Evolutionary conservation across 345 rosid genomes (phyloP).

Genomic region (Syzygium grande): DNA sequence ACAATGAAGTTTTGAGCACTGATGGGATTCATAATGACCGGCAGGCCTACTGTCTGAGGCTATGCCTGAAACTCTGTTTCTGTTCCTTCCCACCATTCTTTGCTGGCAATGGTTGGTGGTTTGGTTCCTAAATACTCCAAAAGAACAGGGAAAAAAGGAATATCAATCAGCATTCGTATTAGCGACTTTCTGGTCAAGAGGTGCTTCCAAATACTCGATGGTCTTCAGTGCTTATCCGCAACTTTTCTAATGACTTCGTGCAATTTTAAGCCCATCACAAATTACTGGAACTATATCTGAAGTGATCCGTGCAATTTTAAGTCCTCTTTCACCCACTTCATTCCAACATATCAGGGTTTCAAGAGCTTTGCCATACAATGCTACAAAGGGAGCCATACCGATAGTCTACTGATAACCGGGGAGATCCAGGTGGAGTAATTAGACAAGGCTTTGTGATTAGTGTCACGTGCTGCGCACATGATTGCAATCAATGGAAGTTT

Average conservation of each 20-base stretch:
- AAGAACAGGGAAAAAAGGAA: not conserved
- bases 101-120: constrained; percentile 49
- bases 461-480: not conserved
- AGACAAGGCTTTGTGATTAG: not conserved
- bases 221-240: not conserved
- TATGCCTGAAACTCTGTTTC: constrained; percentile 85
- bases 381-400: accelerated
- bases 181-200: not conserved
- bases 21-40: constrained; percentile 86
- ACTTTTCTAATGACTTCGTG: not conserved
- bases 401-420: accelerated
- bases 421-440: not conserved
- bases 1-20: constrained; percentile 1
- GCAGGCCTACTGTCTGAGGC: constrained; percentile 91
- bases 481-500: not conserved
- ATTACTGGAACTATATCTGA: accelerated
- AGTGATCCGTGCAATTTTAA: accelerated
- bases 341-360: not conserved
- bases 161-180: too few species aligned
- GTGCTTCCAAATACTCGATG: not conserved
- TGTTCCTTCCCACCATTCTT: constrained; percentile 72
- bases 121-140: constrained; percentile 34
- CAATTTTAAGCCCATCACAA: not conserved
- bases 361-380: accelerated
- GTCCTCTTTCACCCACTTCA: not conserved